Evolutionary conservation across 2,329 filamentous ascomycete genomes (phyloP).

Genomic region (Ilyonectria robusta): DNA sequence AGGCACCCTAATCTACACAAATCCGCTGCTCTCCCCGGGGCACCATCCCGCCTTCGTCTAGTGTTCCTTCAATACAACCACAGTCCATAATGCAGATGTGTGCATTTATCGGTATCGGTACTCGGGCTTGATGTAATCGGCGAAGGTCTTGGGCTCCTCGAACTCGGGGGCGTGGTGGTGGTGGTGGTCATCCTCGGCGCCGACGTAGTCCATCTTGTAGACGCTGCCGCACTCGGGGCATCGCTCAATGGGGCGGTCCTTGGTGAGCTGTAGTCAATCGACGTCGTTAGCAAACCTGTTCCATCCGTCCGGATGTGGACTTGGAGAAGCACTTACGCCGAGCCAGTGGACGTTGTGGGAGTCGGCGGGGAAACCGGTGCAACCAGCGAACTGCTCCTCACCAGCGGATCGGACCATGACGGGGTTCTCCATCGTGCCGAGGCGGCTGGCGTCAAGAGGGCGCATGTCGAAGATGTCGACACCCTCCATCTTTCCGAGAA

Average conservation of each 20-base stretch:
- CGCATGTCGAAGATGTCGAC: slow-evolving; percentile 99
- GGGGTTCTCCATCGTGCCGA: slow-evolving; percentile 92
- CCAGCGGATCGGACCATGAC: slow-evolving; percentile 92
- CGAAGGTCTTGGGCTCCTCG: slow-evolving; percentile 95
- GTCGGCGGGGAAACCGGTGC: slow-evolving; percentile 94
- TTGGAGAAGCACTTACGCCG: slow-evolving; percentile 72
- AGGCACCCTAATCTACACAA: slow-evolving; percentile 61
- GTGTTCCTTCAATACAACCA: slow-evolving; percentile 46
- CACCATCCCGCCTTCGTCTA: slow-evolving; percentile 41
- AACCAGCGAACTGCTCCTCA: slow-evolving; percentile 96
- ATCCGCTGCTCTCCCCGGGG: slow-evolving; percentile 44
- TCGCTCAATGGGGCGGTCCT: slow-evolving; percentile 91
- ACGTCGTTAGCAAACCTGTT: slow-evolving; percentile 35
- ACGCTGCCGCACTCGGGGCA: slow-evolving; percentile 97
- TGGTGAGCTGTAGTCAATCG: slow-evolving; percentile 74
- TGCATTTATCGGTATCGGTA: slow-evolving; percentile 79
- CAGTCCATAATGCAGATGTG: slow-evolving; percentile 29
- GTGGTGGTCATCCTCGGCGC: slow-evolving; percentile 82
- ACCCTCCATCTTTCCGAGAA: slow-evolving; percentile 99
- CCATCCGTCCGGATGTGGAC: slow-evolving; percentile 29
- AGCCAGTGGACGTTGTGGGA: slow-evolving; percentile 94
- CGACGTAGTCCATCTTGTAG: slow-evolving; percentile 98
- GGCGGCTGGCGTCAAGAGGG: slow-evolving; percentile 91
- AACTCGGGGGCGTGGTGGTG: slow-evolving; percentile 72
- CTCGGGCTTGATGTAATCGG: slow-evolving; percentile 94